These are phyloP conservation scores for Begonia masoniana DNA, from an alignment of 306 rosid genomes.

Conservation along the genomic window DNA sequence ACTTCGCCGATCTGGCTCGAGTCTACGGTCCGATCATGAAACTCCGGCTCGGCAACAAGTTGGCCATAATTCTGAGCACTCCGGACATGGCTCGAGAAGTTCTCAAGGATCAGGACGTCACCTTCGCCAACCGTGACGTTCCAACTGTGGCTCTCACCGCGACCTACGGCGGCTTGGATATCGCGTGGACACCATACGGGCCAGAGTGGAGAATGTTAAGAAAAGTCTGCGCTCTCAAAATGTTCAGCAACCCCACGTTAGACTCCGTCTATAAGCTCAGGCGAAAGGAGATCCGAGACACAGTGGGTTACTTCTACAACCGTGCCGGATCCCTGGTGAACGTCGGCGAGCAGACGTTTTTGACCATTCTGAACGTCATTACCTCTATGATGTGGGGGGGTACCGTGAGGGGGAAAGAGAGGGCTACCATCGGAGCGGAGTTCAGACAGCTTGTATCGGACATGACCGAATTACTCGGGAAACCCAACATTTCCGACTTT, in stretches of 20 bases:
- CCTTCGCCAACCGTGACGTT: conserved; percentile 46
- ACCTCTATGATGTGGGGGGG: too few relatives aligned
- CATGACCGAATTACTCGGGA: conserved; percentile 1
- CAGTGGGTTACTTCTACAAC: too few relatives aligned
- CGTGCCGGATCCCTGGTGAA: too few relatives aligned
- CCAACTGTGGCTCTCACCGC: background rate
- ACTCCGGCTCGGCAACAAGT: conserved; percentile 49
- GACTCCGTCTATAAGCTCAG: too few relatives aligned
- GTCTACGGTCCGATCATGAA: conserved; percentile 46
- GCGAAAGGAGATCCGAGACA: too few relatives aligned
- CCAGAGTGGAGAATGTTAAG: too few relatives aligned
- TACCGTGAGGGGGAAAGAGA: background rate
- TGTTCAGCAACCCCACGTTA: too few relatives aligned
- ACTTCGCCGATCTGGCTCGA: conserved; percentile 32
- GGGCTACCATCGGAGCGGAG: background rate
- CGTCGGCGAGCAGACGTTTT: too few relatives aligned
- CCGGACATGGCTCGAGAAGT: conserved; percentile 39
- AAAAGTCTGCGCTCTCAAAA: too few relatives aligned
- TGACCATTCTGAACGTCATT: too few relatives aligned
- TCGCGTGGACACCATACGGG: too few relatives aligned
- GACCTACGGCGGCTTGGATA: background rate
- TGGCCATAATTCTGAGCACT: conserved; percentile 34
- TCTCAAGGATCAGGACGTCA: conserved; percentile 46
- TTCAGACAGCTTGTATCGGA: background rate
- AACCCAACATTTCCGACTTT: conserved; percentile 4